Evolutionary conservation across 1,284 basidiomycete genomes (phyloP).

Genomic region (Sporisorium iseilematis-ciliati): DNA sequence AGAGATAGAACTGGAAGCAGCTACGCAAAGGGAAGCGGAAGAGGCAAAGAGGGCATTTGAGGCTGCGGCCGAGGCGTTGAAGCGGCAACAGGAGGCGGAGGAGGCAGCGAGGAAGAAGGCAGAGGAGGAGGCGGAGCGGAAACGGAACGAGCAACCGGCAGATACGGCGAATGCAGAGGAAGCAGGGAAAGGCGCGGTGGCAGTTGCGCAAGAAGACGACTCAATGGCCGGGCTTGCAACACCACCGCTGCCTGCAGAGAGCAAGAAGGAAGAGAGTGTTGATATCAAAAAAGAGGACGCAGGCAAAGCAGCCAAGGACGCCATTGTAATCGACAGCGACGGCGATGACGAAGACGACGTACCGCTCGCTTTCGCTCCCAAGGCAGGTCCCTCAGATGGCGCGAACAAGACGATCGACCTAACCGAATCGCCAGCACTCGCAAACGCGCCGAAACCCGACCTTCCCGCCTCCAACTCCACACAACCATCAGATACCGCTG

Average conservation of each 20-base stretch:
- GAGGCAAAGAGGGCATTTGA: conserved; percentile 28
- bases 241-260: conserved; percentile 15
- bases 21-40: conserved; percentile 42
- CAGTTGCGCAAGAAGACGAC: conserved; percentile 3
- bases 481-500: not conserved
- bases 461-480: not conserved
- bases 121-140: conserved; percentile 12
- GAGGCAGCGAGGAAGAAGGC: conserved; percentile 17
- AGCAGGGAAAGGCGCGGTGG: not conserved
- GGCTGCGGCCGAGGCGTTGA: conserved; percentile 35
- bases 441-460: conserved; percentile 11
- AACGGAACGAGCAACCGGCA: conserved; percentile 8
- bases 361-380: conserved; percentile 47
- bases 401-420: conserved; percentile 38
- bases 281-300: conserved; percentile 1
- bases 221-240: conserved; percentile 18
- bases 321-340: conserved; percentile 52
- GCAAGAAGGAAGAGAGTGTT: not conserved
- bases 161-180: not conserved
- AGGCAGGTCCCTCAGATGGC: conserved; percentile 11
- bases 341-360: conserved; percentile 51
- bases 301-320: conserved; percentile 23
- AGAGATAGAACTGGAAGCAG: conserved; percentile 49
- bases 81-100: conserved; percentile 31
- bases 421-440: conserved; percentile 34